Base-by-base conservation (phyloP, 2,329 filamentous ascomycete genomes). In the Apiospora arundinis region DNA sequence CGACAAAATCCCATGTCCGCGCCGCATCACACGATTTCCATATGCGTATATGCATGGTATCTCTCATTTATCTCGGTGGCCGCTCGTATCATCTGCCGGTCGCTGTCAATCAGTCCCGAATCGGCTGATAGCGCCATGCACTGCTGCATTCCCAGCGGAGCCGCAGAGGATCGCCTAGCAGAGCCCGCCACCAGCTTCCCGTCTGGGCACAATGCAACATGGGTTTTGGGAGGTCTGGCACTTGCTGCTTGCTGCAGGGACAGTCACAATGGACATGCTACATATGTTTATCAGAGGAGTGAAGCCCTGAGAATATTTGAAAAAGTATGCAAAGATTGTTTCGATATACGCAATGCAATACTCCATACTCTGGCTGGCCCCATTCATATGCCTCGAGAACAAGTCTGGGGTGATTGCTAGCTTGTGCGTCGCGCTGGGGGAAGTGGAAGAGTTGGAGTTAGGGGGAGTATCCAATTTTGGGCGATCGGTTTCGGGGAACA, bases 81-180 rank as follows among this genome's bases (percentile, higher is more conserved):
- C 32, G 16, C 52, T 60, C 52, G 52, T 60, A 60, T 60, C 32
- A 60, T 60, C 52, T 37, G 52, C 32, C 52, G 52, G 52, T 37
- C 52, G 52, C 52, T 37, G 52, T 37, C 52, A 60, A 60, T 60
- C 52, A 32, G 28, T 32, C 52, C 52, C 52, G 49, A 11, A 12
- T 25, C 25, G 12, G 49, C 49, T 52, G 52, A 60, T 60, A 60
- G 52, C 52, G 52, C 25, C 16, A 37, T 60, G 25, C 42, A 16
- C 42, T 60, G 28, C 28, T 18, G 49, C 49, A 56, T 32, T 12
- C 25, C 49, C 25, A 37, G 28, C 28, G 52, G 52, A 60, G 52
- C 32, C 21, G 52, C 52, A 37, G 48, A 32, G 6, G 49, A 60
- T 37, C 28, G 21, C 7, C 52, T 28, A 25, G 49, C 25, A 7